phyloP scores from a whole-genome alignment of 2,329 filamentous ascomycete species.

The Byssochlamys sp. region DNA sequence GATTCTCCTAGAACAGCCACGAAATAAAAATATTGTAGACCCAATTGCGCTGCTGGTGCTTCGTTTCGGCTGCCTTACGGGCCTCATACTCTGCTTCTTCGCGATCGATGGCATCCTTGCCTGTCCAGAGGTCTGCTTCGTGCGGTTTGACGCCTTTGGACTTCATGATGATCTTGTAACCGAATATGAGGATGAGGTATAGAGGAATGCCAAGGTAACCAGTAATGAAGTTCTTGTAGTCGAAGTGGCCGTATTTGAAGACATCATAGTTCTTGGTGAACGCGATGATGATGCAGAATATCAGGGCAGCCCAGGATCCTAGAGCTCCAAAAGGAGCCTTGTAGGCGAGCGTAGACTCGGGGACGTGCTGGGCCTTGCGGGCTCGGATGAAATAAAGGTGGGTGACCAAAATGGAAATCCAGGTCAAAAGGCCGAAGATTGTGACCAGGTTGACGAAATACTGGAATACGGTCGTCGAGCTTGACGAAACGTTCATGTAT shows the following conservation, averaged over 20 bases:
- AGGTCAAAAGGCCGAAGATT: slow-evolving; percentile 54
- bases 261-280: slow-evolving; percentile 71
- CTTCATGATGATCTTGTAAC: slow-evolving; percentile 51
- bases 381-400: slow-evolving; percentile 57
- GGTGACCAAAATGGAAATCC: slow-evolving; percentile 57
- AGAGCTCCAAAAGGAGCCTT: slow-evolving; percentile 58
- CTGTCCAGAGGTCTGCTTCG: slow-evolving; percentile 57
- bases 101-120: slow-evolving; percentile 61
- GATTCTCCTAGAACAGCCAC: slow-evolving; percentile 45
- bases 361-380: slow-evolving; percentile 49
- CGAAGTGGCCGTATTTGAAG: slow-evolving; percentile 53
- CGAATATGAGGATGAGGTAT: slow-evolving; percentile 58
- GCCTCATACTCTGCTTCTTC: slow-evolving; percentile 61
- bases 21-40: slow-evolving; percentile 49
- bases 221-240: slow-evolving; percentile 65
- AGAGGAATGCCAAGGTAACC: slow-evolving; percentile 66
- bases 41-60: slow-evolving; percentile 27
- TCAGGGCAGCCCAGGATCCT: slow-evolving; percentile 57
- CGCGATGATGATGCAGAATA: slow-evolving; percentile 60
- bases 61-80: slow-evolving; percentile 32
- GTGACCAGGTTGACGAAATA: slow-evolving; percentile 57
- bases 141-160: slow-evolving; percentile 46
- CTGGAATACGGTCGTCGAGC: slow-evolving; percentile 47
- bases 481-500: slow-evolving; percentile 52
- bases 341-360: slow-evolving; percentile 49